Conservation (phyloP, 1,284 basidiomycete species). For the Sporisorium iseilematis-ciliati region DNA sequence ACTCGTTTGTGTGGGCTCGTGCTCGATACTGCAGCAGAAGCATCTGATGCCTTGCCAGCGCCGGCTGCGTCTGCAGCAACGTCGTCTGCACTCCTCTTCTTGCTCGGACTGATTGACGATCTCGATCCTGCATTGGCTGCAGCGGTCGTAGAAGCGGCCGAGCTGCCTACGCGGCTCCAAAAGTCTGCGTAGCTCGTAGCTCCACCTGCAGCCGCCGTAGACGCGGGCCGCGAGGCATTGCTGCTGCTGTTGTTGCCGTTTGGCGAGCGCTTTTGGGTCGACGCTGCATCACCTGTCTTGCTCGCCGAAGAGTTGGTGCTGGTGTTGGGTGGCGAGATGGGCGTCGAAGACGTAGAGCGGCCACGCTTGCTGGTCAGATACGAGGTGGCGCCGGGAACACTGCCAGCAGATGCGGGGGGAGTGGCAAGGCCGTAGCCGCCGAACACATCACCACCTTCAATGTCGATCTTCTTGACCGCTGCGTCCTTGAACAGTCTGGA, state of each 20-base stretch:
- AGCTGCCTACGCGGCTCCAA: slow-evolving; percentile 54
- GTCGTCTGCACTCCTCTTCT: slow-evolving; percentile 45
- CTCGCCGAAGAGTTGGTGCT: slow-evolving; percentile 22
- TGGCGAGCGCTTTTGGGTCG: slow-evolving; percentile 18
- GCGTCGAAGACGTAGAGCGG: slow-evolving; percentile 34
- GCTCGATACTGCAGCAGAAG: neutral
- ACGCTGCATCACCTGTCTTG: slow-evolving; percentile 10
- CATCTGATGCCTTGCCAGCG: neutral
- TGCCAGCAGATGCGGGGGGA: slow-evolving; percentile 47
- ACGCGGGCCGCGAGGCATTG: slow-evolving; percentile 8
- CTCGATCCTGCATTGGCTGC: slow-evolving; percentile 10
- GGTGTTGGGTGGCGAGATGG: slow-evolving; percentile 45
- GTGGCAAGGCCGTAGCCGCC: slow-evolving; percentile 53
- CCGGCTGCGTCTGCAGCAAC: slow-evolving; percentile 3
- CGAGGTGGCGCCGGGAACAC: slow-evolving; percentile 34
- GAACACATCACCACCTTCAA: slow-evolving; percentile 50
- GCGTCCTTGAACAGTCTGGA: slow-evolving; percentile 54
- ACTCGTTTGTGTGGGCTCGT: slow-evolving; percentile 45
- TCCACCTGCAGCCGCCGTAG: slow-evolving; percentile 24
- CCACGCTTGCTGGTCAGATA: slow-evolving; percentile 41
- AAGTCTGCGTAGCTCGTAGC: slow-evolving; percentile 58
- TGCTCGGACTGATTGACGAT: slow-evolving; percentile 32
- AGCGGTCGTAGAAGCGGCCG: slow-evolving; percentile 11
- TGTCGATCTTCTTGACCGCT: slow-evolving; percentile 43
- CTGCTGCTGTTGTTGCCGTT: slow-evolving; percentile 4